Base-by-base conservation (phyloP, 192 early-diverging fungal species). In the Podochytrium sp. region DNA sequence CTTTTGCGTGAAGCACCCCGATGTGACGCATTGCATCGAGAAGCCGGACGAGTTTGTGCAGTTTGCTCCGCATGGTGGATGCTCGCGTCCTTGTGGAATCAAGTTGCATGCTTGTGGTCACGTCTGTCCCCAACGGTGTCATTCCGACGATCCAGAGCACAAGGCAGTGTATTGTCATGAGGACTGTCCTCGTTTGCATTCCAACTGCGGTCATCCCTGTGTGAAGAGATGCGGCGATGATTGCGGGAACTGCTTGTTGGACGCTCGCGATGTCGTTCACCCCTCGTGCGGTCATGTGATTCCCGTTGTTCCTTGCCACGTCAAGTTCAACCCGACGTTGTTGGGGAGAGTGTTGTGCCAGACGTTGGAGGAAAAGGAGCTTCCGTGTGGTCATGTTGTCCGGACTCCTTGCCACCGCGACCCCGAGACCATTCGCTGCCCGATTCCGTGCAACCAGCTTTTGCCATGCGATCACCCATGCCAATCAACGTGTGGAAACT, bases 21-120 rank as follows among this genome's bases (percentile, higher is more conserved):
- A 84, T 7, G 74, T 60, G 10, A 51, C 51, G 2, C 65, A 80
- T n/a, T 39, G 53, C 20, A 75, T 83, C 0, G 25, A 60, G 3
- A 49, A 63, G 4, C 73, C 84, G 0, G 67, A 74, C 25, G 33
- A 65, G 14, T 64, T 87, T 38, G 65, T 56, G 10, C 43, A 79
- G 43, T 65, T 79, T 14, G 62, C 83, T 12, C 85, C 88, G 1
- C 75, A 84, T 56, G 88, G 86, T 10, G 88, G 88, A 16, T 90
- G 88, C 47, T 71, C 56, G 1, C n/a, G 51, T 10, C 58, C 75
- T n/a, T 90, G 88, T 59, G 74, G 52, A 30, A 27, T 50, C 14
- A 64, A 27, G 38, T 69, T 90, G 58, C 58, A 20, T 57, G 32
- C 56, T 0, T 90, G 88, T 72, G 88, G 88, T 27, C 88, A 90